A percentile compares a stretch with the other conserved stretches of the same genome.
phyloP scores from a whole-genome alignment of 352 stramenopile species.

The Lagenidium giganteum region DNA sequence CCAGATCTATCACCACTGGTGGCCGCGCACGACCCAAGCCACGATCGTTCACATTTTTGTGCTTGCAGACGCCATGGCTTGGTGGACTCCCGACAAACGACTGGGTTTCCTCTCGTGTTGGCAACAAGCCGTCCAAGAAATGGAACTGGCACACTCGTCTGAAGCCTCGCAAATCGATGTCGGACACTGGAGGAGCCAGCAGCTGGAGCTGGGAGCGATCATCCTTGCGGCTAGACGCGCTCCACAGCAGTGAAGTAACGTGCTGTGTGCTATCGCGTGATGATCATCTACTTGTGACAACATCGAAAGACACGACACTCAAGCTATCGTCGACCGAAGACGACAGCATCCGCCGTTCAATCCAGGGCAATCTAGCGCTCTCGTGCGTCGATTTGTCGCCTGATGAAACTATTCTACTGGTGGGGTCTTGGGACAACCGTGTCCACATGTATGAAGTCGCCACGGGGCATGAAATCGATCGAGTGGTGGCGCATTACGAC shows the following conservation, averaged over 20 bases:
- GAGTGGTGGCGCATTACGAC: conserved; percentile 55
- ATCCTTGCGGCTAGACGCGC: conserved; percentile 15
- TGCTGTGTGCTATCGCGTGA: conserved; percentile 53
- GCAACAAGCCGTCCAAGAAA: conserved; percentile 39
- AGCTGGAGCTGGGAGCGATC: conserved; percentile 55
- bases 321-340: conserved; percentile 39
- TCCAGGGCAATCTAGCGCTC: conserved; percentile 31
- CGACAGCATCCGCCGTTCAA: conserved; percentile 19
- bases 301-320: conserved; percentile 62
- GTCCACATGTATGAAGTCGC: conserved; percentile 72
- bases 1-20: conserved; percentile 2
- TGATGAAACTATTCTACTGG: conserved; percentile 50
- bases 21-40: too few species aligned
- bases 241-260: conserved; percentile 66
- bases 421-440: conserved; percentile 70
- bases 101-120: conserved; percentile 29
- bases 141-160: conserved; percentile 52
- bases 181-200: conserved; percentile 22
- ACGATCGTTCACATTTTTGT: conserved; percentile 39
- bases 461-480: conserved; percentile 52
- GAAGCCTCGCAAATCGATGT: conserved; percentile 13
- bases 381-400: conserved; percentile 70
- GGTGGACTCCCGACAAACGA: conserved; percentile 26
- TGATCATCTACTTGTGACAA: conserved; percentile 44
- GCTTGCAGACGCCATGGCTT: conserved; percentile 34